A percentile compares a stretch with the other conserved stretches of the same genome.
phyloP scores from a whole-genome alignment of 495 filamentous ascomycete genomes.

The Bryoglossum gracile region DNA sequence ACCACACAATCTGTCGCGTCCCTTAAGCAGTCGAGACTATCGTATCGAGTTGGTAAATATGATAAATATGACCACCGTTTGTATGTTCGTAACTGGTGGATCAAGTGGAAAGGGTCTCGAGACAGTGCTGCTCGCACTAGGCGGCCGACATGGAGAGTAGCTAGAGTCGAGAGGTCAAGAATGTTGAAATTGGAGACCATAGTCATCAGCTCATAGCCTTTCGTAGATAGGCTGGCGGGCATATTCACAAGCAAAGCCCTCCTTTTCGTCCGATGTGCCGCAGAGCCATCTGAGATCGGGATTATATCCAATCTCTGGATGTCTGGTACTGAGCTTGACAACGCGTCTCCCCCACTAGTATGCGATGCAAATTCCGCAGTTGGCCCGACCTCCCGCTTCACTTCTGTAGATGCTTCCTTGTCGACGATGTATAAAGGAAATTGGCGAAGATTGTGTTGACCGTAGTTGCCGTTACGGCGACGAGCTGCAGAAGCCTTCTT shows the following conservation, averaged over 20 bases:
- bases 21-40: slow-evolving; percentile 26
- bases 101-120: slow-evolving; percentile 18
- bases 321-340: background rate
- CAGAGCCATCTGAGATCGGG: background rate
- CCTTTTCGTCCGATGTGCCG: background rate
- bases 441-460: slow-evolving; percentile 28
- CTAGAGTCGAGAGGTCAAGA: slow-evolving; percentile 25
- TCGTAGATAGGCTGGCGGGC: slow-evolving; percentile 17
- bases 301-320: background rate
- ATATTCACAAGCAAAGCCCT: slow-evolving; percentile 5
- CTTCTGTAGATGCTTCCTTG: background rate
- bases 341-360: background rate
- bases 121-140: slow-evolving; percentile 18
- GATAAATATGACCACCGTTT: slow-evolving; percentile 29
- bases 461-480: slow-evolving; percentile 23
- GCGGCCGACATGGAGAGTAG: slow-evolving; percentile 22
- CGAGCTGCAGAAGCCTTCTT: slow-evolving; percentile 27
- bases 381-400: background rate
- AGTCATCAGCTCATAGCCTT: slow-evolving; percentile 27
- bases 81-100: slow-evolving; percentile 16
- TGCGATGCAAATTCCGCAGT: background rate
- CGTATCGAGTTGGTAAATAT: slow-evolving; percentile 30
- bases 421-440: slow-evolving; percentile 25
- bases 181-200: slow-evolving; percentile 25
- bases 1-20: slow-evolving; percentile 30